A percentile compares a stretch with the other conserved stretches of the same genome.
Evolutionary conservation across 2,329 filamentous ascomycete species (phyloP).

Genomic region (Pseudopyrenochaeta lycopersici): DNA sequence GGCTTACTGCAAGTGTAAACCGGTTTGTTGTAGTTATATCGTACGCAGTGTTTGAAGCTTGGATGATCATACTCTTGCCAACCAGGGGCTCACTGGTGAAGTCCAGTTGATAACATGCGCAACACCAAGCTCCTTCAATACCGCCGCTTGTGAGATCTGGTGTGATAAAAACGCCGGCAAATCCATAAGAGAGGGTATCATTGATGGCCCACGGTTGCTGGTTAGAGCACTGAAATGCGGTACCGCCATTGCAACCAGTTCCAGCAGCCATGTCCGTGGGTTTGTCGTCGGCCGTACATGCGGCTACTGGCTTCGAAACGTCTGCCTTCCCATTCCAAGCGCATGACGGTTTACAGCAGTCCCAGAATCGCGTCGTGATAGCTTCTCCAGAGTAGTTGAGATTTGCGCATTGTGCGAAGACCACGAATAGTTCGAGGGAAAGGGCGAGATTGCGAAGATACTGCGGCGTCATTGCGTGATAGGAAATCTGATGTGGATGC

Average conservation of each 20-base stretch:
- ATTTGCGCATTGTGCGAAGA: conserved; percentile 24
- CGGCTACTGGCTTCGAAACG: conserved; percentile 61
- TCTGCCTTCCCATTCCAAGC: conserved; percentile 66
- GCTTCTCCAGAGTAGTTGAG: conserved; percentile 43
- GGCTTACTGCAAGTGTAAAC: conserved; percentile 48
- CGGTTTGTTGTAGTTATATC: conserved; percentile 44
- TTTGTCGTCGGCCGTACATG: conserved; percentile 65
- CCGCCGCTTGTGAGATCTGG: conserved; percentile 47
- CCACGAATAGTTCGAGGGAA: conserved; percentile 33
- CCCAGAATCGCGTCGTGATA: conserved; percentile 53
- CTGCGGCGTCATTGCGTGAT: conserved; percentile 45
- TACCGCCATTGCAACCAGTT: conserved; percentile 65
- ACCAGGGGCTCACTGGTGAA: conserved; percentile 65
- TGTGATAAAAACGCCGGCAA: conserved; percentile 67
- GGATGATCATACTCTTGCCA: conserved; percentile 71
- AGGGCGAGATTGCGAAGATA: conserved; percentile 38
- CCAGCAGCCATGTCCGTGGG: conserved; percentile 59
- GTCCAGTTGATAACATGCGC: conserved; percentile 70
- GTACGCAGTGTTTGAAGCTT: conserved; percentile 68
- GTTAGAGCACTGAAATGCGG: conserved; percentile 66
- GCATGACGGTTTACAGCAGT: conserved; percentile 77
- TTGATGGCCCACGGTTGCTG: conserved; percentile 70
- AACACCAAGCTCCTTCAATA: conserved; percentile 71
- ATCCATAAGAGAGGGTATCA: conserved; percentile 68
- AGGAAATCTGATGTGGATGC: conserved; percentile 36